Base-by-base conservation (phyloP, 208 protist genomes). In the Willaertia magna region DNA sequence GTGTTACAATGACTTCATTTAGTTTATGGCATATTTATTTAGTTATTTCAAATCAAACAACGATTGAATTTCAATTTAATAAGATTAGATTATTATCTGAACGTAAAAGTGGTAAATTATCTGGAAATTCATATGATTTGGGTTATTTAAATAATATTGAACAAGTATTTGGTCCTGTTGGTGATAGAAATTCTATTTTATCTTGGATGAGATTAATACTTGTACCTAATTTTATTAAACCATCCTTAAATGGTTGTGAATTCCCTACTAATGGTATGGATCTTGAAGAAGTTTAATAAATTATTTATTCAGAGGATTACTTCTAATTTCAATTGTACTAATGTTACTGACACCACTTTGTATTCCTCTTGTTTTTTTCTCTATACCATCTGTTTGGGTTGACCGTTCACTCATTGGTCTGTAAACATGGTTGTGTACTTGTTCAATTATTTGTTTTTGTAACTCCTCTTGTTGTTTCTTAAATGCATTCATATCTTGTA, bases 31-130 rank as follows among this genome's bases (percentile, higher is more conserved):
- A 91, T 43, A 20, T 90, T 12, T 92, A 92, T 86, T 51, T 92
- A 1, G 67, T 92, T 2, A 1, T 90, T 11, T 74, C 85, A 16
- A 89, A 89, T 76, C 90, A 92, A 61, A 92, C 90, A 30, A 92
- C 90, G 3, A 92, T 92, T 39, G 90, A 91, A 86, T 91, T 91
- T 55, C 47, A 90, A 39, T 84, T 87, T 52, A 90, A 90, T 61
- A 83, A 82, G 78, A 55, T 85, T 42, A 34, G 44, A 42, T 0
- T 34, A 6, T 11, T 39, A 22, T n/a, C 0, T 9, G 46, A 11
- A 22, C 9, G 2, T 9, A n/a, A 4, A 47, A n/a, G 2, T 16
- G 81, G 81, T 46, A 78, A 74, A 30, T 0, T 14, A 39, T 0
- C 0, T n/a, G 7, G 26, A 14, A 85, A 85, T 74, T 4, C 9